Evolutionary conservation across 257 asterid species (phyloP), one percentile per base, ranked within the genome.

Genomic region (Henckelia pumila): DNA sequence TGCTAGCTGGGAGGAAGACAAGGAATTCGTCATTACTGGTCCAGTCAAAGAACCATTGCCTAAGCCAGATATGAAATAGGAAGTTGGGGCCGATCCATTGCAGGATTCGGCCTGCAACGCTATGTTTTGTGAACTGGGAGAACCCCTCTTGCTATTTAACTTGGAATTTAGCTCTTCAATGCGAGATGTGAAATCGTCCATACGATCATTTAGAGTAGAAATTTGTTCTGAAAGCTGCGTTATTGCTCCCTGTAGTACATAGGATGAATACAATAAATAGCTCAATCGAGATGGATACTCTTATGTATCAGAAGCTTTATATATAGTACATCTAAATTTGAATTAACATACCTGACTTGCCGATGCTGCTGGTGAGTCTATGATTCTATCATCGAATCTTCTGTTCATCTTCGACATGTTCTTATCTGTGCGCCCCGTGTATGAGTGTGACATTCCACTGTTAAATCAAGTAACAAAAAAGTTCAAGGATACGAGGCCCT

Each of bases 361-460:
- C 71, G 65, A 67, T 37, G 83, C 59, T 29, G 85, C 70, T 30
- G 69, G 78, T 40, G 84, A 61, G 70, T 87, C 89, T 23, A 78
- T 21, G 56, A 77, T 72, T 73, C 87, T 78, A 64, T 83, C 87
- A 71, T 91, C 91, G 50, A 80, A 77, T 62, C 79, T 78, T 68
- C 73, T 69, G 79, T 64, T 73, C 37, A 72, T 63, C 76, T 84
- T 86, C 63, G 95, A 73, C 44, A 83, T 71, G 73, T 76, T 76
- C 73, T 56, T 83, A 69, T 91, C 97, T 77, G 86, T 73, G 44
- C 79, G 84, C 59, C 88, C 84, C 65, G 97, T 76, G 76, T 81
- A 94, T 11, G 97, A 94, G 74, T 88, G 95, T 19, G 97, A 94
- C 81, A 94, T 75, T 40, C 96, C 95, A 80, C 96, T 88, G 82